These are phyloP conservation scores for Entoloma clypeatum DNA, from an alignment of 1,284 basidiomycete genomes.

Conservation along the genomic window DNA sequence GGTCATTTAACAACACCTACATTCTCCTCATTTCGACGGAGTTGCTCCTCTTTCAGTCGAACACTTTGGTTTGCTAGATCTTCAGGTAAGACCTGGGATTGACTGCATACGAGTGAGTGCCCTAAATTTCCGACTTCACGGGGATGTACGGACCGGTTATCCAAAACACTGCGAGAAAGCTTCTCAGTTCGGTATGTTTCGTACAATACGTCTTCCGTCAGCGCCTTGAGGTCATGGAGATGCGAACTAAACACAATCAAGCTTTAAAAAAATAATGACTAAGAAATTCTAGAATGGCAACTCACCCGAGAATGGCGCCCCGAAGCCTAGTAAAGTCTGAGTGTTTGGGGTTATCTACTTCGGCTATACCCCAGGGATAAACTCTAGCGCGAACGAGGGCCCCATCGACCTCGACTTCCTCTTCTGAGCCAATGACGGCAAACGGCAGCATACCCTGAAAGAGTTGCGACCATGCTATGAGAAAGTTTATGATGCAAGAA, in stretches of 20 bases:
- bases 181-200: conserved; percentile 99
- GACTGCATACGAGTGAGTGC: conserved; percentile 16
- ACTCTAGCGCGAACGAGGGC: conserved; percentile 83
- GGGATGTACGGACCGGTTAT: conserved; percentile 57
- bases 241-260: conserved; percentile 61
- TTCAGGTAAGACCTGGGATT: conserved; percentile 83
- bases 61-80: conserved; percentile 94
- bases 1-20: conserved; percentile 30
- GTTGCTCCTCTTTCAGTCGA: conserved; percentile 95
- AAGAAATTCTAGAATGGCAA: conserved; percentile 16
- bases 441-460: conserved; percentile 82
- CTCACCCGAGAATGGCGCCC: conserved; percentile 78
- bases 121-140: conserved; percentile 25
- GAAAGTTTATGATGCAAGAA: too few relatives aligned
- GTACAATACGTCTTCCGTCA: conserved; percentile 91
- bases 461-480: neutral
- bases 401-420: conserved; percentile 88
- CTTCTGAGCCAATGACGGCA: conserved; percentile 94
- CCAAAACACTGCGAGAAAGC: conserved; percentile 79
- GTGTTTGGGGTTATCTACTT: conserved; percentile 97
- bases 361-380: conserved; percentile 97
- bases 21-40: conserved; percentile 95
- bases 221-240: conserved; percentile 85
- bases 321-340: conserved; percentile 90
- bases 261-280: neutral